phyloP scores from a whole-genome alignment of 2,329 filamentous ascomycete species.

The Xylaria sp. region DNA sequence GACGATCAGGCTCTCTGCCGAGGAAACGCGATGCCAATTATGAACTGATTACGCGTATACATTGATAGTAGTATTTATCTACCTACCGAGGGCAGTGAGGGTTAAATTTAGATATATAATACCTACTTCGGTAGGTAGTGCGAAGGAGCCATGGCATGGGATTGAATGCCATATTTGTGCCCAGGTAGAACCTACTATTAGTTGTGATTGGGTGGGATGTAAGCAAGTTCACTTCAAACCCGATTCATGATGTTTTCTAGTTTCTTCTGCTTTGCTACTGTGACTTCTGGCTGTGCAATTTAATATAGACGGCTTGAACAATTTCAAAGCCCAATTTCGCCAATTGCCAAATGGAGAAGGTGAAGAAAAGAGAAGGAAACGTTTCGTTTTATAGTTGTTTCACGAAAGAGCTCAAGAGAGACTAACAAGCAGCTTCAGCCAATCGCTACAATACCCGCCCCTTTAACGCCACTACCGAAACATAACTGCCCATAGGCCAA shows the following conservation, averaged over 20 bases:
- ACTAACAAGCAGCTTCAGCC: conserved; percentile 18
- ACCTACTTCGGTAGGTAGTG: no score
- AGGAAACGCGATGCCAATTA: neutral
- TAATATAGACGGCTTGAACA: neutral
- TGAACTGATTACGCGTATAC: neutral
- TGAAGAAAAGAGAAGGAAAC: conserved; percentile 21
- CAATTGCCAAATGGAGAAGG: conserved; percentile 15
- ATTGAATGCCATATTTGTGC: neutral
- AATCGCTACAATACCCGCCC: conserved; percentile 29
- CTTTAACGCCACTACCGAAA: conserved; percentile 18
- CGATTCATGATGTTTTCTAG: neutral
- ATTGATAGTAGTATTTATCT: no score
- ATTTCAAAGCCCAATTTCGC: neutral
- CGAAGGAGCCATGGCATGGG: neutral
- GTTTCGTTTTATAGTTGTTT: conserved; percentile 38
- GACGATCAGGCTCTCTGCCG: neutral
- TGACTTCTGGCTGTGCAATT: neutral
- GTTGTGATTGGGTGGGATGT: neutral
- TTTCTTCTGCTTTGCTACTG: neutral
- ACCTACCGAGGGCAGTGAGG: neutral
- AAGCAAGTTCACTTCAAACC: neutral
- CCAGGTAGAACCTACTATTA: neutral
- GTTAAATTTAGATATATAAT: conserved; percentile 19
- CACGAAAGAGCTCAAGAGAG: conserved; percentile 24
- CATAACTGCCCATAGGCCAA: conserved; percentile 13